These are phyloP conservation scores for Aspergillus indologenus DNA, from an alignment of 495 filamentous ascomycete species.

Conservation along the genomic window DNA sequence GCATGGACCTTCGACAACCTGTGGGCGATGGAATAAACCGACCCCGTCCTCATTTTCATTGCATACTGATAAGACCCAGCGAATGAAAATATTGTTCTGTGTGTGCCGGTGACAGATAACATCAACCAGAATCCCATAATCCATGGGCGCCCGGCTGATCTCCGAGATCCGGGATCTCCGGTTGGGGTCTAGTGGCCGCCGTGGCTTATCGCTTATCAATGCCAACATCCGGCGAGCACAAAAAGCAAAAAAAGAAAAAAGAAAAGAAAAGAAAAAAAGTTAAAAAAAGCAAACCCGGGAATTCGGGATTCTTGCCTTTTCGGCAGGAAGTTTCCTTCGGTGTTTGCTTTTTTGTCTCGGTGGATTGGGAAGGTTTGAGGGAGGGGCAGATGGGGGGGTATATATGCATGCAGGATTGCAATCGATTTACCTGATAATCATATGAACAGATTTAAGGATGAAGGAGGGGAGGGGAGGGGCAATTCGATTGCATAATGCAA, in stretches of 20 bases:
- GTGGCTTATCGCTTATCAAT: not conserved
- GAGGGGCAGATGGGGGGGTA: not conserved
- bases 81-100: too few species aligned
- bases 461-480: too few species aligned
- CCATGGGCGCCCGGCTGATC: too few species aligned
- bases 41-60: not conserved
- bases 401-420: not conserved
- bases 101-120: too few species aligned
- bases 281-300: not conserved
- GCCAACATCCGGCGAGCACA: too few species aligned
- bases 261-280: too few species aligned
- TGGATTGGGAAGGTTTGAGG: not conserved
- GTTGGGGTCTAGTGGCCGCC: not conserved
- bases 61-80: too few species aligned
- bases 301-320: not conserved
- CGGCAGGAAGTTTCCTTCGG: not conserved
- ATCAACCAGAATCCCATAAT: too few species aligned
- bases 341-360: too few species aligned
- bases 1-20: conserved; percentile 27
- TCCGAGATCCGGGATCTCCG: not conserved
- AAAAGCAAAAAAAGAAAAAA: too few species aligned
- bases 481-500: too few species aligned
- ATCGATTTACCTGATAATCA: not conserved
- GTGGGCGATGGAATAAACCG: conserved; percentile 3
- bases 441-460: too few species aligned